These are phyloP conservation scores for Nannochloropsis oceanica DNA, from an alignment of 108 stramenopile genomes.

Conservation along the genomic window DNA sequence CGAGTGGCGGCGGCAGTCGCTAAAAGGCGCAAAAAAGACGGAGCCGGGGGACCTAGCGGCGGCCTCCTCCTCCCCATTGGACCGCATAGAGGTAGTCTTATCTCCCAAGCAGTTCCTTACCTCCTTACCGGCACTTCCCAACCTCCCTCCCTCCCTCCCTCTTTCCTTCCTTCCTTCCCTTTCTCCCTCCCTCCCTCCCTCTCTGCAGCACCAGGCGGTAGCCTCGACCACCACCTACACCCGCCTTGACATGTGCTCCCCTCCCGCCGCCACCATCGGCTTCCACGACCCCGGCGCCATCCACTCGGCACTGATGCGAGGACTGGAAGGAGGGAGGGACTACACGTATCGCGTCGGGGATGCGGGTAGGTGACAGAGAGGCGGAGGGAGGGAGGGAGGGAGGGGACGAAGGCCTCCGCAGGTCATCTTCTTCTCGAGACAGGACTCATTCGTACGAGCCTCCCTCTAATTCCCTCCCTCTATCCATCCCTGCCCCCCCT, in stretches of 20 bases:
- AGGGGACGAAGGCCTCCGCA: background rate
- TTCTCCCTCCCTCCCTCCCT: background rate
- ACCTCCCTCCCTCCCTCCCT: background rate
- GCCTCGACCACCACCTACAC: background rate
- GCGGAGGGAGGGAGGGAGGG: background rate
- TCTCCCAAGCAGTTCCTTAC: too few relatives aligned
- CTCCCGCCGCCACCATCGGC: conserved; percentile 12
- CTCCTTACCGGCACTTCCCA: too few relatives aligned
- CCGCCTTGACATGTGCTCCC: conserved; percentile 10
- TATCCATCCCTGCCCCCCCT: too few relatives aligned
- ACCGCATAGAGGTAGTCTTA: too few relatives aligned
- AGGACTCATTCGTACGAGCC: background rate
- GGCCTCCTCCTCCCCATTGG: too few relatives aligned
- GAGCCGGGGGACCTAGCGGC: too few relatives aligned
- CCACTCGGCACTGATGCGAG: conserved; percentile 8
- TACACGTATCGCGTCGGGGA: conserved; percentile 7
- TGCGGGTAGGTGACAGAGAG: background rate
- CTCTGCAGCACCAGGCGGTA: background rate
- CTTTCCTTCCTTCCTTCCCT: background rate
- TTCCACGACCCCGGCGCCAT: conserved; percentile 18
- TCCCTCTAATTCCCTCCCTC: too few relatives aligned
- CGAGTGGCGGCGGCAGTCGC: background rate
- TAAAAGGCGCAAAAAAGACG: background rate
- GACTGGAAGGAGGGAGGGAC: background rate
- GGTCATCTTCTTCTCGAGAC: background rate